These are phyloP conservation scores for Saccharomycopsis malanga DNA, from an alignment of 805 yeast genomes.

Conservation along the genomic window DNA sequence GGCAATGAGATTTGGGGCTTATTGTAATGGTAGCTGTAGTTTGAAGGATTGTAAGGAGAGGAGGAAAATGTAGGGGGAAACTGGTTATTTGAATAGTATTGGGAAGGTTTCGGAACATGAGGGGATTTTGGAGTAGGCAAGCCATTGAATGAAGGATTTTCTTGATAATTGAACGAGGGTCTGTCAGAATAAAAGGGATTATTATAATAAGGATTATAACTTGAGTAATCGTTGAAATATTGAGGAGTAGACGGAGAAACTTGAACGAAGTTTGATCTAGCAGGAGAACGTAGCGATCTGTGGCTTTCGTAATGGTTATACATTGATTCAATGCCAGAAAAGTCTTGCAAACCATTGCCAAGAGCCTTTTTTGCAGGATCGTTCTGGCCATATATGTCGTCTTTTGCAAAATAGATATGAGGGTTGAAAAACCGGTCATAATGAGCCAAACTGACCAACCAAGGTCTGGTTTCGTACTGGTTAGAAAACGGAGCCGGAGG, in stretches of 20 bases:
- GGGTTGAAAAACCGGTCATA: constrained; percentile 1
- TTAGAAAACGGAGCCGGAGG: neutral
- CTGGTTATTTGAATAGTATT: too few species aligned
- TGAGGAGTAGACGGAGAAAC: neutral
- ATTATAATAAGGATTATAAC: too few species aligned
- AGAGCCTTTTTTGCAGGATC: neutral
- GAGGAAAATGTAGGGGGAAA: neutral
- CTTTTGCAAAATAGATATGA: neutral
- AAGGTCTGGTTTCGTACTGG: constrained; percentile 8
- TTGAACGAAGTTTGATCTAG: neutral
- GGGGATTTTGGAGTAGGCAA: constrained; percentile 1
- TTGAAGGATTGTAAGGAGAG: neutral
- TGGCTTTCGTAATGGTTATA: constrained; percentile 2
- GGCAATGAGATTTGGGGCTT: too few species aligned
- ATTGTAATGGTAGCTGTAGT: neutral
- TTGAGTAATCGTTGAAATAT: too few species aligned
- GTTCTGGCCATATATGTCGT: constrained; percentile 5
- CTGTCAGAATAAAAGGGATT: too few species aligned
- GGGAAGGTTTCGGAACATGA: neutral
- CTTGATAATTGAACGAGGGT: too few species aligned
- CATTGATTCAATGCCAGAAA: constrained; percentile 2
- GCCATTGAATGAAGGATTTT: too few species aligned
- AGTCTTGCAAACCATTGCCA: constrained; percentile 5
- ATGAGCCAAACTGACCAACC: constrained; percentile 1
- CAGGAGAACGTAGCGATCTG: constrained; percentile 7